A percentile compares a stretch with the other conserved stretches of the same genome.
Conservation (phyloP, 805 yeast species). For the Yarrowia deformans region DNA sequence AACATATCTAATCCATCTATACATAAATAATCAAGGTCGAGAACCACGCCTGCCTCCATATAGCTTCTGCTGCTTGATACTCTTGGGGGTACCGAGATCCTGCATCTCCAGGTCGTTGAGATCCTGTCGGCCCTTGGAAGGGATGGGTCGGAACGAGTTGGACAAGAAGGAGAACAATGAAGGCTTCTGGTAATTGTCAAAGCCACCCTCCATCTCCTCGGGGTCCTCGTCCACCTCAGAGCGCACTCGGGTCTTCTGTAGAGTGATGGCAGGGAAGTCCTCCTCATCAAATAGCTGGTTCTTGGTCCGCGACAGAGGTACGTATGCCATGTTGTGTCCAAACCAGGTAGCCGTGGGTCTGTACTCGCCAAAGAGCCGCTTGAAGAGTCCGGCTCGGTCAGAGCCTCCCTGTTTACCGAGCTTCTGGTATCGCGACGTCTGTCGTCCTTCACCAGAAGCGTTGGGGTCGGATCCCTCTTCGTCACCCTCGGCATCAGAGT, state of each 20-base stretch:
- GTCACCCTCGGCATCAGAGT: constrained; percentile 14
- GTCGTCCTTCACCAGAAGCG: constrained; percentile 7
- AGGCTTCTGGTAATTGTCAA: constrained; percentile 30
- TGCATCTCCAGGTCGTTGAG: constrained; percentile 36
- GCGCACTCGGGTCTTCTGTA: neutral
- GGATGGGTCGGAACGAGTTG: constrained; percentile 30
- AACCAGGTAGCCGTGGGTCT: constrained; percentile 29
- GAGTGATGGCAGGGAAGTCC: constrained; percentile 33
- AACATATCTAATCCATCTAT: constrained; percentile 14
- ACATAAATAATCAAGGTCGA: constrained; percentile 23
- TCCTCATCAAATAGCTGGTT: constrained; percentile 29
- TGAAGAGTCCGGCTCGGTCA: constrained; percentile 12
- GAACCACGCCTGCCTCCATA: constrained; percentile 26
- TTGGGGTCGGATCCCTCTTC: constrained; percentile 9
- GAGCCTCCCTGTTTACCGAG: neutral
- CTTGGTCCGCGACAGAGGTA: constrained; percentile 23
- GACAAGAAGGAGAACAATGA: constrained; percentile 18
- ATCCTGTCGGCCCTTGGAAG: constrained; percentile 14
- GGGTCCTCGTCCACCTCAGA: constrained; percentile 5
- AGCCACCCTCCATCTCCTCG: constrained; percentile 11
- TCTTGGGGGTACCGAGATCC: constrained; percentile 31
- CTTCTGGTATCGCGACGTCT: constrained; percentile 16
- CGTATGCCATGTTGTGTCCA: constrained; percentile 30
- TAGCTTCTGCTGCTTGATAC: constrained; percentile 33
- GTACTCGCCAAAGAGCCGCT: constrained; percentile 28